phyloP scores from a whole-genome alignment of 352 stramenopile species.

The Phytophthora citricola region DNA sequence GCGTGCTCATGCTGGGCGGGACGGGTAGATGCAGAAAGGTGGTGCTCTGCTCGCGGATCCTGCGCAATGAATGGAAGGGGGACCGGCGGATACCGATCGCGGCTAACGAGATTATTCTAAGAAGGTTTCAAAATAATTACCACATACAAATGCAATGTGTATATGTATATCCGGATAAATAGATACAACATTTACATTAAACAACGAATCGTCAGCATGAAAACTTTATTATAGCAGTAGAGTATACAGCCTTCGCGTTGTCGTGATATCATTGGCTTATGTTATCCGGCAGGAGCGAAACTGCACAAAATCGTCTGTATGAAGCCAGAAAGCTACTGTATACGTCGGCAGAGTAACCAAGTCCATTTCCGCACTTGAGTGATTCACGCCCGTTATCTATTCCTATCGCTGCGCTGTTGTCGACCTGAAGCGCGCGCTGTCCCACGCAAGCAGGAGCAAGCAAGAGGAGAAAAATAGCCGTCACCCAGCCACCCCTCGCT shows the following conservation, averaged over 20 bases:
- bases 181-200: neutral
- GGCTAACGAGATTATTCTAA: too few relatives aligned
- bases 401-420: conserved; percentile 7
- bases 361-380: conserved; percentile 14
- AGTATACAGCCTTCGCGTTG: neutral
- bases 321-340: conserved; percentile 9
- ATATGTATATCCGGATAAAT: too few relatives aligned
- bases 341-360: conserved; percentile 15
- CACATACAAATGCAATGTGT: too few relatives aligned
- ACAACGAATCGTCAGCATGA: neutral
- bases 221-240: neutral
- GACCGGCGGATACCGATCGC: conserved; percentile 11
- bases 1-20: conserved; percentile 29
- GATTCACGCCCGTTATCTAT: conserved; percentile 13
- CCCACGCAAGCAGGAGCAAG: neutral
- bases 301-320: conserved; percentile 8
- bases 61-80: conserved; percentile 29
- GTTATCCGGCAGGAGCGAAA: conserved; percentile 12
- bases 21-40: neutral
- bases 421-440: neutral
- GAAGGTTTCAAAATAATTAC: too few relatives aligned
- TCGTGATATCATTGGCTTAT: neutral
- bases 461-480: conserved; percentile 40
- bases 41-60: conserved; percentile 8
- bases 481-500: conserved; percentile 31